A percentile compares a stretch with the other conserved stretches of the same genome.
Conservation (phyloP, 805 yeast genomes). For the Blastobotrys chiropterorum region DNA sequence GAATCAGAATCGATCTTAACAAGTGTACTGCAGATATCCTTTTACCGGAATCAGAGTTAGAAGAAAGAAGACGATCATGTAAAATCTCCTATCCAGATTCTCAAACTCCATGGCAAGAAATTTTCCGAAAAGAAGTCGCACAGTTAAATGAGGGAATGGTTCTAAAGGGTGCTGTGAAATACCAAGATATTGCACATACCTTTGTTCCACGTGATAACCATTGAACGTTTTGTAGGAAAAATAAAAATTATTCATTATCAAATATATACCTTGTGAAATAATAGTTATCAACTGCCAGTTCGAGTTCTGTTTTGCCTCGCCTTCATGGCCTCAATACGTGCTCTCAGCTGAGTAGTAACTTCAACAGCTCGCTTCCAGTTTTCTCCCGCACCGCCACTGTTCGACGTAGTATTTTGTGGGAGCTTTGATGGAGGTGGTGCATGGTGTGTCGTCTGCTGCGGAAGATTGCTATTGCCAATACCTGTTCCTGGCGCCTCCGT, state of each 20-base stretch:
- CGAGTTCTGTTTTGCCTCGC: conserved; percentile 32
- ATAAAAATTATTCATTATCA: background rate
- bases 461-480: background rate
- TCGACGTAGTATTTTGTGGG: background rate
- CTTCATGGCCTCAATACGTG: conserved; percentile 84
- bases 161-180: conserved; percentile 23
- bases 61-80: conserved; percentile 14
- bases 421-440: too few species aligned
- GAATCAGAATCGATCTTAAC: conserved; percentile 19
- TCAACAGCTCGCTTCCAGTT: conserved; percentile 89
- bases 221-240: too few species aligned
- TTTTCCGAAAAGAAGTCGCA: conserved; percentile 23
- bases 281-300: background rate
- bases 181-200: conserved; percentile 20
- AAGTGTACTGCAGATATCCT: conserved; percentile 22
- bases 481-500: conserved; percentile 4
- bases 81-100: conserved; percentile 15
- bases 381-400: conserved; percentile 9
- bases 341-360: conserved; percentile 78
- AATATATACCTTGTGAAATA: background rate
- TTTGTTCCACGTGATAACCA: conserved; percentile 21
- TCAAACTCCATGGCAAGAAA: conserved; percentile 29
- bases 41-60: conserved; percentile 17
- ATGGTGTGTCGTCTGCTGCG: too few species aligned
- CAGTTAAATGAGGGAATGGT: conserved; percentile 27